phyloP scores from a whole-genome alignment of 2,329 filamentous ascomycete genomes.

The Aureobasidium sp. region DNA sequence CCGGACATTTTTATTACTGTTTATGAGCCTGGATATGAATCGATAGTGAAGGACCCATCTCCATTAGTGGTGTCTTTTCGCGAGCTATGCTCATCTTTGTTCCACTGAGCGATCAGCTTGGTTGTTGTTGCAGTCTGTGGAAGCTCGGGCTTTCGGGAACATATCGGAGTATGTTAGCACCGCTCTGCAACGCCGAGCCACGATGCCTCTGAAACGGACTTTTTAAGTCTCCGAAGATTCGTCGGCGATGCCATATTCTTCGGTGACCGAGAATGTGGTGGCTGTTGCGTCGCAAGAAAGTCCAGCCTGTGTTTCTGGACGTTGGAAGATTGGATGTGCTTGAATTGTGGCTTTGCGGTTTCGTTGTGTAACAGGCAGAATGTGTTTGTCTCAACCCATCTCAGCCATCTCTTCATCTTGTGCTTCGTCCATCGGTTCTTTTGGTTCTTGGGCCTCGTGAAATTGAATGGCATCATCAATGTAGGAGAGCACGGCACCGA shows the following conservation, averaged over 20 bases:
- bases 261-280: background rate
- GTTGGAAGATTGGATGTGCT: background rate
- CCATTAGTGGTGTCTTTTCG: background rate
- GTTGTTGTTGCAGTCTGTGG: background rate
- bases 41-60: background rate
- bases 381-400: slow-evolving; percentile 20
- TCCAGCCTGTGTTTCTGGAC: background rate
- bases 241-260: background rate
- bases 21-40: background rate
- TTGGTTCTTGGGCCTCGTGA: slow-evolving; percentile 87
- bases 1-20: background rate
- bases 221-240: background rate
- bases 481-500: slow-evolving; percentile 76
- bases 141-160: background rate
- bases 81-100: background rate
- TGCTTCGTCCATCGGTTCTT: slow-evolving; percentile 58
- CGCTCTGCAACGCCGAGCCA: background rate
- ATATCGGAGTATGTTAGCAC: background rate
- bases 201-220: background rate
- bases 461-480: slow-evolving; percentile 93
- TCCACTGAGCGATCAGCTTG: background rate
- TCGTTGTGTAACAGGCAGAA: background rate
- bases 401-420: slow-evolving; percentile 48
- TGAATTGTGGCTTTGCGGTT: background rate
- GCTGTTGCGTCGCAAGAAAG: background rate